phyloP scores from a whole-genome alignment of 192 early-diverging fungal species.

The Backusella macrospora region DNA sequence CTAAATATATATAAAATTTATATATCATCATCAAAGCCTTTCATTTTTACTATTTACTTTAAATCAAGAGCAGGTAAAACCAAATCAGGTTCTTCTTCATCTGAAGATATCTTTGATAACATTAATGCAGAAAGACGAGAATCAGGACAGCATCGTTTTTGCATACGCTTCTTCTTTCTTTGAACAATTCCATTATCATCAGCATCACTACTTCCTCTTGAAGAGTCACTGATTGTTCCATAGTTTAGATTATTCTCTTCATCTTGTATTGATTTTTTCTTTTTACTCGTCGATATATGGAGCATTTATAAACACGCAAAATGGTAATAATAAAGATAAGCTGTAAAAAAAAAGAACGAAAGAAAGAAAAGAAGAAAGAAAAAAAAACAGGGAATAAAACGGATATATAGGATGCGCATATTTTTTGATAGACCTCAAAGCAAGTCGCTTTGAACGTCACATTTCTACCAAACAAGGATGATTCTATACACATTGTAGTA shows the following conservation, averaged over 20 bases:
- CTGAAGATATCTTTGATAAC: not conserved
- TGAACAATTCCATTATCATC: slow-evolving; percentile 1
- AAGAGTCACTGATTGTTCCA: slow-evolving; percentile 8
- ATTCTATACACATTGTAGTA: no score
- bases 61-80: slow-evolving; percentile 32
- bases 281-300: not conserved
- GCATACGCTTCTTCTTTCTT: slow-evolving; percentile 1
- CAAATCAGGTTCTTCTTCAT: slow-evolving; percentile 21
- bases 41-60: slow-evolving; percentile 12
- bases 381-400: not conserved
- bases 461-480: not conserved
- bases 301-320: not conserved
- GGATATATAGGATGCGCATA: not conserved
- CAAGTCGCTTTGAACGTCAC: not conserved
- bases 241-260: not conserved
- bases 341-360: no score
- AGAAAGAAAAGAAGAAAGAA: not conserved
- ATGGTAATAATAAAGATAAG: no score
- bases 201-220: not conserved
- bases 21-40: not conserved
- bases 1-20: not conserved
- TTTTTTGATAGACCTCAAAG: not conserved
- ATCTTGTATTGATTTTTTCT: slow-evolving; percentile 1
- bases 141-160: slow-evolving; percentile 6
- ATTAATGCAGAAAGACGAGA: not conserved